Base-by-base conservation (phyloP, 441 rosid genomes). In the Isatis lusitanica region DNA sequence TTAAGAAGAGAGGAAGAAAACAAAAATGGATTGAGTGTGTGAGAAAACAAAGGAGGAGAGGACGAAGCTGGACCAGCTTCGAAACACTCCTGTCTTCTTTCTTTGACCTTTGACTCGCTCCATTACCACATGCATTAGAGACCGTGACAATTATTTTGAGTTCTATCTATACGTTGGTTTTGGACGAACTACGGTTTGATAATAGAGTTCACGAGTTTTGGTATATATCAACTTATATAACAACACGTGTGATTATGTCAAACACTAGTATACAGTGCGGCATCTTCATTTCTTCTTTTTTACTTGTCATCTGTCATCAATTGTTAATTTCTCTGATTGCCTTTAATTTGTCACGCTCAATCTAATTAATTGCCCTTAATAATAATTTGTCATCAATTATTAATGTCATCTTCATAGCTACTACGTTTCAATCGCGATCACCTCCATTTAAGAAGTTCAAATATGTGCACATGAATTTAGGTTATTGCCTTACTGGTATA, bases 41-140 rank as follows among this genome's bases (percentile, higher is more conserved):
- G 16, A 48, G 47, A 56, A 43, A 61, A 60, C 55, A 46, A 67
- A 47, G 31, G 52, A 50, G 42, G 63, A 59, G 73, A 50, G 55
- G 68, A 66, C 44, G 78, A 59, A 40, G 55, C 61, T 66, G 78
- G 78, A 68, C 74, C 78, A 68, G 70, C 74, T 61, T 68, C 21
- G 70, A 61, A 55, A 75, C 70, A 53, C 63, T 68, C 58, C 10
- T 61, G 67, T 74, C 63, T 67, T 59, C 40, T 24, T 68, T 75
- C 50, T 61, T 61, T 68, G 78, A 68, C 78, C 69, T 52, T 74
- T 74, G 78, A 74, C 74, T 67, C 15, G 21, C 68, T 60, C 48
- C 42, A 68, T 68, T 48, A 42, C 56, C 78, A 67, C 74, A 74
- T 66, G 73, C 74, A 68, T 16, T 46, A 13, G 59, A 58, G 59